These are phyloP conservation scores for Suillus cothurnatus DNA, from an alignment of 768 basidiomycete genomes.

Conservation along the genomic window DNA sequence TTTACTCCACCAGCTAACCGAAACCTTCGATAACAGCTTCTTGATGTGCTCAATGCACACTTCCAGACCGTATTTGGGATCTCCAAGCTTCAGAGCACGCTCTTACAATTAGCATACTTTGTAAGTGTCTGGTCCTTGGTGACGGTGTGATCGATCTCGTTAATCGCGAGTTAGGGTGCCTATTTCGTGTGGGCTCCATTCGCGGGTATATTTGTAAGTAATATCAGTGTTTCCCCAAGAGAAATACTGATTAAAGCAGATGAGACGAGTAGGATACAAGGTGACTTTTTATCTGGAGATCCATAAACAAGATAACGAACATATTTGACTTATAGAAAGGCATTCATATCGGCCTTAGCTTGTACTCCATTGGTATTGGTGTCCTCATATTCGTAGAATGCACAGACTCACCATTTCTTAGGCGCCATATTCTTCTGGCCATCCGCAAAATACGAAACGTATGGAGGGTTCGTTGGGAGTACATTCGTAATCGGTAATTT, in stretches of 20 bases:
- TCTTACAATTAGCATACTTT: constrained; percentile 76
- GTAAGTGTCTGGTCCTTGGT: constrained; percentile 33
- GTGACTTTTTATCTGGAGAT: constrained; percentile 23
- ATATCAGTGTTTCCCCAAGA: background rate
- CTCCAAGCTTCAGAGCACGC: constrained; percentile 68
- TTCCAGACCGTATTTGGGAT: constrained; percentile 73
- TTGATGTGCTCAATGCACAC: constrained; percentile 71
- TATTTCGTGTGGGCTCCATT: constrained; percentile 63
- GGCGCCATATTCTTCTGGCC: constrained; percentile 84
- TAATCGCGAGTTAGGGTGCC: constrained; percentile 44
- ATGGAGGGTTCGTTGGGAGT: constrained; percentile 73
- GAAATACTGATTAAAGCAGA: constrained; percentile 36
- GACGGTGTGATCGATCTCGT: background rate
- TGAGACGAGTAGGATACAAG: constrained; percentile 69
- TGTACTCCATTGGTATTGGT: constrained; percentile 55
- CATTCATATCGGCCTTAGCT: constrained; percentile 59
- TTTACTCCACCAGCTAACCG: background rate
- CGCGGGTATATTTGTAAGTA: constrained; percentile 57
- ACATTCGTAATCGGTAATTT: constrained; percentile 65
- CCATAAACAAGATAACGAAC: background rate
- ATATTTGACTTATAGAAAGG: constrained; percentile 43
- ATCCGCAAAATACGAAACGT: constrained; percentile 65
- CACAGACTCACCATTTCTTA: constrained; percentile 18
- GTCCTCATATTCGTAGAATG: background rate
- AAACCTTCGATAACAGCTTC: constrained; percentile 43